Evolutionary conservation across 257 asterid genomes (phyloP).

Genomic region (Solanum piurae): DNA sequence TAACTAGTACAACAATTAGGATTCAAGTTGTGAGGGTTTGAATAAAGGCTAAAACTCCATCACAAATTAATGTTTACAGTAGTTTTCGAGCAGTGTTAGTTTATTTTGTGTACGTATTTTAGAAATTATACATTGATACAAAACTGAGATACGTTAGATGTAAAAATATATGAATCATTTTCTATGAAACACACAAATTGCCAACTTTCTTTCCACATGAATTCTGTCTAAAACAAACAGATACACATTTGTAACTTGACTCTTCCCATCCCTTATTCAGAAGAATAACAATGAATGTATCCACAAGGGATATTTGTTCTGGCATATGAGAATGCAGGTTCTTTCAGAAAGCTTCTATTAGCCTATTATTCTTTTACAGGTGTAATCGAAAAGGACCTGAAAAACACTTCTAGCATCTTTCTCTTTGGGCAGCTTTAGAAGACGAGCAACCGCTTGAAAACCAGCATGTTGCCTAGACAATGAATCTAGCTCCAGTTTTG

Average conservation of each 20-base stretch:
- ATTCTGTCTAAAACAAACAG: not conserved
- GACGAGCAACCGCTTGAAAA: conserved; percentile 64
- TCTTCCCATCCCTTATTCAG: not conserved
- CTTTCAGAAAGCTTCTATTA: not conserved
- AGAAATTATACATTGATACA: not conserved
- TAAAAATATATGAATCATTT: not conserved
- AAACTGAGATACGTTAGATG: not conserved
- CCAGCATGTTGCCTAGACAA: conserved; percentile 63
- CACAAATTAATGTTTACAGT: not conserved
- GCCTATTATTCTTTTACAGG: conserved; percentile 59
- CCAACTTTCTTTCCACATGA: not conserved
- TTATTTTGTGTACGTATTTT: not conserved
- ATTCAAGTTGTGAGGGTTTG: not conserved
- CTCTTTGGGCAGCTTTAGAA: conserved; percentile 57
- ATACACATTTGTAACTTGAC: not conserved
- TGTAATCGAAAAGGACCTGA: conserved; percentile 63
- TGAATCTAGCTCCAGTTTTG: conserved; percentile 41
- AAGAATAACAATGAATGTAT: not conserved
- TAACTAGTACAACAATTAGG: not conserved
- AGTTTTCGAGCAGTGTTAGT: not conserved
- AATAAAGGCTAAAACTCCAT: not conserved
- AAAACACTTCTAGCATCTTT: conserved; percentile 53
- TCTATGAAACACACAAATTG: not conserved
- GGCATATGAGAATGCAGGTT: not conserved
- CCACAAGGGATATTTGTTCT: not conserved